Percentiles rank a stretch among this genome's conserved stretches.
Conservation (phyloP, 257 asterid genomes). For the Coffea canephora region DNA sequence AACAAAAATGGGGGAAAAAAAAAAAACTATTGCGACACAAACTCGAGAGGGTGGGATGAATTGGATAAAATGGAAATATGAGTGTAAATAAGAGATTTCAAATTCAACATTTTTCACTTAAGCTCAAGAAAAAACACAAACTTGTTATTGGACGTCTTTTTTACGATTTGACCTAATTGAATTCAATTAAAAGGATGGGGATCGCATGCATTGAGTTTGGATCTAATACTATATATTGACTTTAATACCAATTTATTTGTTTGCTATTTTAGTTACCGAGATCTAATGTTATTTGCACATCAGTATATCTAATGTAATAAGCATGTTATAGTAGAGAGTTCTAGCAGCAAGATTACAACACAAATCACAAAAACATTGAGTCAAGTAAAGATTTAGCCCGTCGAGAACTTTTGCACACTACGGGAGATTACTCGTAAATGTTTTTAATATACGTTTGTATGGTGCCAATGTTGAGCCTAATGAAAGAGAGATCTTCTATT, state of each 20-base stretch:
- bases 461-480: not conserved
- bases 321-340: not conserved
- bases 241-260: not conserved
- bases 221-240: not conserved
- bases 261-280: not conserved
- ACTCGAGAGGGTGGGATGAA: no score
- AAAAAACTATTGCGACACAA: no score
- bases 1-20: no score
- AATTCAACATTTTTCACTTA: no score
- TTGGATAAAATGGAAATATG: no score
- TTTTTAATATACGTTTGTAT: not conserved
- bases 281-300: not conserved
- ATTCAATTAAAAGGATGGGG: not conserved
- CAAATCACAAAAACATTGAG: not conserved
- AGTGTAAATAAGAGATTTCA: no score
- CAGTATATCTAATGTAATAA: not conserved
- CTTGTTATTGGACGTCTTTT: no score
- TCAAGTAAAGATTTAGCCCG: not conserved
- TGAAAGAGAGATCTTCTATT: not conserved
- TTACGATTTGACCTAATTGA: no score
- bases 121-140: no score
- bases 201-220: not conserved
- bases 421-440: not conserved
- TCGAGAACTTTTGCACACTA: not conserved
- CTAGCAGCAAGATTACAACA: not conserved